Evolutionary conservation across 768 basidiomycete species (phyloP), one percentile per base, ranked within the genome.

Genomic region (Suillus luteus): DNA sequence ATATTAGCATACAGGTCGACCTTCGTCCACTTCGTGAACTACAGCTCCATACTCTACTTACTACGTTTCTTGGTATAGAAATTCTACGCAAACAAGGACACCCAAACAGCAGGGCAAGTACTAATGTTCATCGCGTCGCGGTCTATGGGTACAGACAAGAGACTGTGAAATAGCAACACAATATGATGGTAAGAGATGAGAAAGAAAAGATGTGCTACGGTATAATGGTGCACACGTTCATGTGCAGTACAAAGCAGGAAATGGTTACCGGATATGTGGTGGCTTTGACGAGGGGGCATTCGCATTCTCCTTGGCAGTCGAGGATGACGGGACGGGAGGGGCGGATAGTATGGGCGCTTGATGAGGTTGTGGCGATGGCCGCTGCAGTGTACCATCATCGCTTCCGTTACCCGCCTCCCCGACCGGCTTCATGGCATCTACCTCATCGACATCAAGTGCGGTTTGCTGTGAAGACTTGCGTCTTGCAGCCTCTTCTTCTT

Each of bases 401-500:
- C 62, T 55, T 27, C 57, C 62, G 17, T 3, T 35, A 11, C 35
- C 59, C 3, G 44, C 62, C 2, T 35, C 59, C 8, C 61, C 57
- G 4, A 93, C 89, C 15, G 91, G 91, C 70, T 93, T 93, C 87
- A 93, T 89, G 59, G 85, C 85, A 67, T 86, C 85, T 59, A 59
- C 76, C 15, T 85, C 83, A 9, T 69, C 58, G 64, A 49, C 73
- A 8, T 63, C 55, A 2, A 70, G 60, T 10, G 61, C 43, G 49
- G 44, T 67, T 55, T 65, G 64, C 8, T 75, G 72, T 0, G 65
- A 27, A 1, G 61, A 27, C 49, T 65, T 68, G 31, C 74, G 70
- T 22, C 69, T 66, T 27, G 60, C 3, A 35, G 73, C 73, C 43
- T 88, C 85, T 66, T 81, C 81, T 61, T 83, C 80, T 70, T 92